Evolutionary conservation across 495 filamentous ascomycete genomes (phyloP).

Genomic region (Trichocladium antarcticum): DNA sequence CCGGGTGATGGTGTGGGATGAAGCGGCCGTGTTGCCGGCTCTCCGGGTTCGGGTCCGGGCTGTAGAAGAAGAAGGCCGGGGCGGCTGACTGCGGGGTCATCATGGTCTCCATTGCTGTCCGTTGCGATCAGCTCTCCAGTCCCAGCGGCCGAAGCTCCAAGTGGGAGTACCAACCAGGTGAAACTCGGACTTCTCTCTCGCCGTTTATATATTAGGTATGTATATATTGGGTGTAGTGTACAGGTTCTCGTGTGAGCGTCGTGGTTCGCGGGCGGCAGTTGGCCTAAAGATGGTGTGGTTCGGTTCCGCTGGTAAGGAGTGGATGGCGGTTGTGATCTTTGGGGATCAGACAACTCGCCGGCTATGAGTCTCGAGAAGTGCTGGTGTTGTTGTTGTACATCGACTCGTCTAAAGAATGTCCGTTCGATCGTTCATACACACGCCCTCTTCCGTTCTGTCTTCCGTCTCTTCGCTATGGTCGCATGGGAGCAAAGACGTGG

Average conservation of each 20-base stretch:
- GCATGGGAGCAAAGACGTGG: conserved; percentile 15
- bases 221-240: conserved; percentile 37
- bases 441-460: neutral
- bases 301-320: conserved; percentile 38
- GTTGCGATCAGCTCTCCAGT: conserved; percentile 13
- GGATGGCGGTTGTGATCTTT: conserved; percentile 34
- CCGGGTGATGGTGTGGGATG: conserved; percentile 56
- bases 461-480: conserved; percentile 7
- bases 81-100: conserved; percentile 50
- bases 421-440: conserved; percentile 1
- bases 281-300: conserved; percentile 43
- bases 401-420: conserved; percentile 16
- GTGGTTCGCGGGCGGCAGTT: conserved; percentile 20
- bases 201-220: conserved; percentile 38
- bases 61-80: conserved; percentile 89
- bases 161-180: conserved; percentile 20
- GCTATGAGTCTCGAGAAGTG: conserved; percentile 29
- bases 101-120: conserved; percentile 34
- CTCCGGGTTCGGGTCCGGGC: conserved; percentile 62
- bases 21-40: conserved; percentile 73
- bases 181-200: conserved; percentile 6
- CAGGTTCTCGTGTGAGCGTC: conserved; percentile 22
- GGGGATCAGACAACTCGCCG: conserved; percentile 30
- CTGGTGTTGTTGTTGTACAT: conserved; percentile 34
- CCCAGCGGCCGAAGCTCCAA: neutral